Evolutionary conservation across 306 rosid genomes (phyloP).

Genomic region (Vigna mungo): DNA sequence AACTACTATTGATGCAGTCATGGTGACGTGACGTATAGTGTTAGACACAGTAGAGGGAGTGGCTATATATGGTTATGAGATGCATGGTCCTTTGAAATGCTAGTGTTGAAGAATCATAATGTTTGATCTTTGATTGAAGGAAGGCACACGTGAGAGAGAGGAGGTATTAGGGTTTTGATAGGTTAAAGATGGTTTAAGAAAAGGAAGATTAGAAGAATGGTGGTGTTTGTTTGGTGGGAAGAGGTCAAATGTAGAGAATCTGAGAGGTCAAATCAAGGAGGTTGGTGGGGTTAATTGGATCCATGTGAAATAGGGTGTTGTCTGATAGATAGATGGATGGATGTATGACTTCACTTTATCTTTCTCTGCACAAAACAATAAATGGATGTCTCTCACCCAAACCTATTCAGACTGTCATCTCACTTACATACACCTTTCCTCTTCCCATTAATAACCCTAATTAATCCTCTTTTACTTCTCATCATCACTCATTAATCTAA

Average conservation of each 20-base stretch:
- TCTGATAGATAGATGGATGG: conserved; percentile 30
- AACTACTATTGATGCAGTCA: conserved; percentile 34
- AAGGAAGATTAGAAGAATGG: no score
- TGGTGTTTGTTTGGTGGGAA: conserved; percentile 43
- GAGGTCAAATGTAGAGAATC: conserved; percentile 68
- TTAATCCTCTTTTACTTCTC: not conserved
- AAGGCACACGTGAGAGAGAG: conserved; percentile 36
- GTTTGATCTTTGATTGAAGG: conserved; percentile 20
- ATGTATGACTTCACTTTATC: conserved; percentile 42
- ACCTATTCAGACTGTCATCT: conserved; percentile 49
- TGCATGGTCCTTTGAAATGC: conserved; percentile 18
- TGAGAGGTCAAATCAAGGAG: conserved; percentile 87
- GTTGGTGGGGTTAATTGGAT: conserved; percentile 52
- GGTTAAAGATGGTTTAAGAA: no score
- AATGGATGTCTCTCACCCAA: conserved; percentile 46
- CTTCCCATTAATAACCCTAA: not conserved
- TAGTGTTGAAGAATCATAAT: not conserved
- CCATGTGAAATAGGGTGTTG: conserved; percentile 65
- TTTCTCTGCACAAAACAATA: conserved; percentile 35
- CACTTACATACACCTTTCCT: conserved; percentile 11
- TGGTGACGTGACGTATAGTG: conserved; percentile 34
- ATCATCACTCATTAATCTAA: no score
- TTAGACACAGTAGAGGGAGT: not conserved
- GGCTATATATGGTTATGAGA: conserved; percentile 33
- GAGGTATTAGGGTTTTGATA: no score